Percentiles rank a stretch among this genome's conserved stretches.
Evolutionary conservation across 345 rosid genomes (phyloP).

Genomic region (Euphorbia pulcherrima): DNA sequence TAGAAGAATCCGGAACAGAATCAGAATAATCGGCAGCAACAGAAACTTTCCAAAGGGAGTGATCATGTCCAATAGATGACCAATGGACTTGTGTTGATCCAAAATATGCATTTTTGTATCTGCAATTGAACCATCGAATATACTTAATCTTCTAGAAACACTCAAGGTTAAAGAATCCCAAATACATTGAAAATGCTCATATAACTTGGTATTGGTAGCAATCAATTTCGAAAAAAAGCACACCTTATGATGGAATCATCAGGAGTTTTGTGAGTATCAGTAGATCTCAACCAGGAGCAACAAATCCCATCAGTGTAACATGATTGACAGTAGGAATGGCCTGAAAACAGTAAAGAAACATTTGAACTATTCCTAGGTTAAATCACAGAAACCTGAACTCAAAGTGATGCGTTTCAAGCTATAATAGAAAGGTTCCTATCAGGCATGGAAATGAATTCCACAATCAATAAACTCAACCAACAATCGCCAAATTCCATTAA

Average conservation of each 20-base stretch:
- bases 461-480: slow-evolving; percentile 1
- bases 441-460: background rate
- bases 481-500: background rate
- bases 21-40: slow-evolving; percentile 98
- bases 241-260: slow-evolving; percentile 54
- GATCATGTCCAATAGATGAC: slow-evolving; percentile 50
- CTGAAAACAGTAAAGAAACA: slow-evolving; percentile 31
- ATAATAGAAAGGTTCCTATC: background rate
- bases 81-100: slow-evolving; percentile 56
- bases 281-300: slow-evolving; percentile 46
- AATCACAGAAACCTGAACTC: background rate
- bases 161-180: background rate
- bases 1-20: slow-evolving; percentile 85
- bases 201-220: slow-evolving; percentile 2
- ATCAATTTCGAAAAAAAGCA: background rate
- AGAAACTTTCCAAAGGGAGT: slow-evolving; percentile 62
- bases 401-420: background rate
- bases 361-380: background rate
- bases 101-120: slow-evolving; percentile 45
- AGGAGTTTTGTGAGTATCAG: slow-evolving; percentile 45
- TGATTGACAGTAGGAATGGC: slow-evolving; percentile 54
- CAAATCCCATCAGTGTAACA: slow-evolving; percentile 51
- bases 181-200: slow-evolving; percentile 7
- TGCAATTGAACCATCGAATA: slow-evolving; percentile 34
- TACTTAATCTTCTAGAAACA: too few species aligned